These are phyloP conservation scores for Carex pumila DNA, from an alignment of 176 grass and related monocot species.

Conservation along the genomic window DNA sequence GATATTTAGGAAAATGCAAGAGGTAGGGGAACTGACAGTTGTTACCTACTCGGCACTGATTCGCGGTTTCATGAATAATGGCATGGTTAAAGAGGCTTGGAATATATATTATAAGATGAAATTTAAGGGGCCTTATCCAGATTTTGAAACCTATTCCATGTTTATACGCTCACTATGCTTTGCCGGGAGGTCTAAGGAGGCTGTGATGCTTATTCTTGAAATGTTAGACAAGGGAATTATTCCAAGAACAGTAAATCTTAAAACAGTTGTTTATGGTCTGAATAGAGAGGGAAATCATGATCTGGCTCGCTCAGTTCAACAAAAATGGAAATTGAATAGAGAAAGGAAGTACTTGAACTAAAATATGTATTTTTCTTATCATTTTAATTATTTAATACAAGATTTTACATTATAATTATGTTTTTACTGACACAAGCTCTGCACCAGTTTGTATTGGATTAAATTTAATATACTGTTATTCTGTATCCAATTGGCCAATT, in stretches of 20 bases:
- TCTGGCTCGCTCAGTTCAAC: slow-evolving; percentile 46
- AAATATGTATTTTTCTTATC: not conserved
- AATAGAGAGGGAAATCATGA: slow-evolving; percentile 71
- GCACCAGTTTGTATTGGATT: not conserved
- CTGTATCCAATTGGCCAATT: too few species aligned
- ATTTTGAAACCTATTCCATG: slow-evolving; percentile 81
- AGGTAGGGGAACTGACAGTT: slow-evolving; percentile 49
- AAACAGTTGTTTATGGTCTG: slow-evolving; percentile 59
- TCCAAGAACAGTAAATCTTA: slow-evolving; percentile 73
- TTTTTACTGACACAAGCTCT: not conserved
- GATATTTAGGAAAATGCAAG: slow-evolving; percentile 54
- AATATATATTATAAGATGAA: slow-evolving; percentile 61
- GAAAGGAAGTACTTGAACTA: slow-evolving; percentile 50
- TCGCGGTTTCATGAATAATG: slow-evolving; percentile 63
- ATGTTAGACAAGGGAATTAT: slow-evolving; percentile 66
- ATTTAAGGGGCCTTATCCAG: slow-evolving; percentile 62
- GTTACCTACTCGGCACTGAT: slow-evolving; percentile 71
- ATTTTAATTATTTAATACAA: not conserved
- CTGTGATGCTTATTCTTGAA: slow-evolving; percentile 42
- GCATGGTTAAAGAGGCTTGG: slow-evolving; percentile 75
- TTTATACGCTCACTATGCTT: slow-evolving; percentile 81
- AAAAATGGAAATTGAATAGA: slow-evolving; percentile 58
- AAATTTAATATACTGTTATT: too few species aligned
- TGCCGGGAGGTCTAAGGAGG: slow-evolving; percentile 59
- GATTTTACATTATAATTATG: not conserved